Percentiles rank a stretch among this genome's conserved stretches.
Evolutionary conservation across 768 basidiomycete genomes (phyloP).

Genomic region (Tylopilus rubrobrunneus): DNA sequence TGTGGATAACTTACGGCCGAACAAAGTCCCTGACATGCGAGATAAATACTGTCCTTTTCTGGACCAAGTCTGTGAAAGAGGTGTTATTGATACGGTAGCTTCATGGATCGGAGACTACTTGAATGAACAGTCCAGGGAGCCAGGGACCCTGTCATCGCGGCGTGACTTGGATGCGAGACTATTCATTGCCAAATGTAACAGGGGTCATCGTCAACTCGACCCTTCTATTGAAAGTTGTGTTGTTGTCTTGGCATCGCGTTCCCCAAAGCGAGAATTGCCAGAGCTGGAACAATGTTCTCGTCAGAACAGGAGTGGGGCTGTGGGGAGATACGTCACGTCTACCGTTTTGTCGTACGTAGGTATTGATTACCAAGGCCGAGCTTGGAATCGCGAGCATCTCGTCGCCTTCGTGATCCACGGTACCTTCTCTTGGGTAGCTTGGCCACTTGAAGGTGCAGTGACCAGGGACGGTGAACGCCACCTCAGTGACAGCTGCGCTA

Average conservation of each 20-base stretch:
- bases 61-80: background rate
- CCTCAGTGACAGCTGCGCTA: background rate
- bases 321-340: background rate
- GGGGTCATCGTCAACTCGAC: background rate
- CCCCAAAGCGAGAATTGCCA: background rate
- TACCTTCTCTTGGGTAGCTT: too few relatives aligned
- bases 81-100: too few relatives aligned
- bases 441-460: background rate
- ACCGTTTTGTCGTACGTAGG: background rate
- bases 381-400: background rate
- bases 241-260: background rate
- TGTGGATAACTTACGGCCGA: background rate
- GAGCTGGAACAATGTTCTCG: background rate
- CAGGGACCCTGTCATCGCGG: background rate
- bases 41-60: constrained; percentile 1
- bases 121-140: background rate
- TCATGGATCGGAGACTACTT: background rate
- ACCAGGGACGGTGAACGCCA: constrained; percentile 5
- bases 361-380: background rate
- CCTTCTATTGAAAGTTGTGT: too few relatives aligned
- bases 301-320: background rate
- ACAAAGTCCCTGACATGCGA: background rate
- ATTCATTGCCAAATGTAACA: background rate
- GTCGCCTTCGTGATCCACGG: background rate
- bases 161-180: background rate